Evolutionary conservation across 352 stramenopile species (phyloP).

Genomic region (Albugo laibachii): DNA sequence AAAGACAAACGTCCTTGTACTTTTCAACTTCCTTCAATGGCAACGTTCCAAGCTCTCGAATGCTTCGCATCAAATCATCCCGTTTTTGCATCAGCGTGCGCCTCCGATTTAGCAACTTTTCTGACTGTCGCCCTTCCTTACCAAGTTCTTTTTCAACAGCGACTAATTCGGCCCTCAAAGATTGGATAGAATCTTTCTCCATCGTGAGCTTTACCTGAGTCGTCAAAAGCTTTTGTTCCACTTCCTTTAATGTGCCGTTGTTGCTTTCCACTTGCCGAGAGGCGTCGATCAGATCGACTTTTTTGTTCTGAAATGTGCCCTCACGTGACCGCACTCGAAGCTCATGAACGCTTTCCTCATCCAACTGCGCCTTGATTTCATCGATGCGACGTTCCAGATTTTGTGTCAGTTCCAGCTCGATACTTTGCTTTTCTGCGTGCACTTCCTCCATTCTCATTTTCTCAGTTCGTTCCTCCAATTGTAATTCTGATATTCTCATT

Average conservation of each 20-base stretch:
- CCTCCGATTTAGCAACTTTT: constrained; percentile 70
- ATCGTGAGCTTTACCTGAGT: constrained; percentile 29
- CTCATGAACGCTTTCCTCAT: constrained; percentile 32
- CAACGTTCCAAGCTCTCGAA: constrained; percentile 93
- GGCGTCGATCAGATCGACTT: constrained; percentile 78
- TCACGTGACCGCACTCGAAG: constrained; percentile 37
- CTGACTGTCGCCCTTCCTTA: constrained; percentile 47
- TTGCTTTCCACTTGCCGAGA: constrained; percentile 48
- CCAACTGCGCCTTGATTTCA: constrained; percentile 37
- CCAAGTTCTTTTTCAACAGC: constrained; percentile 68
- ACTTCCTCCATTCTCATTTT: constrained; percentile 72
- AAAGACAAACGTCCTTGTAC: constrained; percentile 75
- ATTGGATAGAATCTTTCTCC: constrained; percentile 24
- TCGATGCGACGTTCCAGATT: constrained; percentile 81
- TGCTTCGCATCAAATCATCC: constrained; percentile 90
- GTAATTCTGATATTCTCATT: constrained; percentile 44
- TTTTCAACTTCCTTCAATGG: constrained; percentile 85
- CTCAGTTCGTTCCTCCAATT: constrained; percentile 75
- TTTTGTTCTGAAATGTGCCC: constrained; percentile 69
- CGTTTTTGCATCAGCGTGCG: constrained; percentile 71
- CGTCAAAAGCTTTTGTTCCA: constrained; percentile 31
- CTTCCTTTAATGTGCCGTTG: constrained; percentile 25
- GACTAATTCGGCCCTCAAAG: constrained; percentile 32
- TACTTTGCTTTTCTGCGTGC: constrained; percentile 66
- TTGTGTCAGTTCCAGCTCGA: constrained; percentile 82